Evolutionary conservation across 2,329 filamentous ascomycete species (phyloP).

Genomic region (Fusarium brachygibbosum): DNA sequence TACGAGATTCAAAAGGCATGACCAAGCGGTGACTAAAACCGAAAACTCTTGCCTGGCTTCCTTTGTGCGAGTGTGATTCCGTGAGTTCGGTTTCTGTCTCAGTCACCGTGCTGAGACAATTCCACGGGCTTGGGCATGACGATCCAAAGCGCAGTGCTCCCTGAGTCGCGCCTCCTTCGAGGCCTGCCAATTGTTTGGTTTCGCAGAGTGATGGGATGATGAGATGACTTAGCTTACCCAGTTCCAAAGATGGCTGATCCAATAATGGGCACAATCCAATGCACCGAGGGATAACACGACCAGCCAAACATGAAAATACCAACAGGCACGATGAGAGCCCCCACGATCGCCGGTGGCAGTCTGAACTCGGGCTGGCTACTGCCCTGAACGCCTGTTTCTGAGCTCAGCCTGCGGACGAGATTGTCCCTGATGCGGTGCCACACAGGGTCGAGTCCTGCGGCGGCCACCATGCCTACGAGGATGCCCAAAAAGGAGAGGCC

Average conservation of each 20-base stretch:
- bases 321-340: constrained; percentile 81
- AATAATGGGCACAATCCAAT: constrained; percentile 83
- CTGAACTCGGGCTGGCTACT: constrained; percentile 88
- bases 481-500: constrained; percentile 84
- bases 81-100: constrained; percentile 34
- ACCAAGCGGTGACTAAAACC: constrained; percentile 53
- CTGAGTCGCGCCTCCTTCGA: constrained; percentile 11
- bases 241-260: constrained; percentile 78
- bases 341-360: constrained; percentile 79
- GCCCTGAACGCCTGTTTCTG: constrained; percentile 65
- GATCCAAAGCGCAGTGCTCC: background rate
- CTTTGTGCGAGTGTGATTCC: constrained; percentile 21
- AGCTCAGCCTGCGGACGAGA: constrained; percentile 68
- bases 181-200: constrained; percentile 18
- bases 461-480: constrained; percentile 75
- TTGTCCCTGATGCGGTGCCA: constrained; percentile 72
- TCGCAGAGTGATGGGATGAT: constrained; percentile 11
- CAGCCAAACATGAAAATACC: constrained; percentile 92
- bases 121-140: constrained; percentile 7
- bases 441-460: constrained; percentile 72
- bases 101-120: constrained; percentile 13
- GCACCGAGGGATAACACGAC: constrained; percentile 80
- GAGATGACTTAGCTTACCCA: constrained; percentile 70
- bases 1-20: constrained; percentile 47
- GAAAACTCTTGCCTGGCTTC: background rate